Conservation (phyloP, 768 basidiomycete species). For the Phlebiopsis gigantea region DNA sequence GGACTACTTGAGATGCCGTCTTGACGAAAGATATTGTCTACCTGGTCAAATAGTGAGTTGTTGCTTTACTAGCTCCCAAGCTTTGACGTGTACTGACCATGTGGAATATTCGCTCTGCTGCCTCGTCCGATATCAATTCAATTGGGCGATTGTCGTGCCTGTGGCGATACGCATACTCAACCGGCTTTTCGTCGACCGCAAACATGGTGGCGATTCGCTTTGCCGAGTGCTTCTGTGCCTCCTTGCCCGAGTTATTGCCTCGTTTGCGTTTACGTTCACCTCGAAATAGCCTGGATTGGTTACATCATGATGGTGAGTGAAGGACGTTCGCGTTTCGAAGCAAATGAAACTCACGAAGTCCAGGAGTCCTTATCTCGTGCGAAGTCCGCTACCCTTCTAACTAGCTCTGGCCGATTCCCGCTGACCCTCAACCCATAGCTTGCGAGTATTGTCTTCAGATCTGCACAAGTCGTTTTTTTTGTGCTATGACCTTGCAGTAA, state of each 20-base stretch:
- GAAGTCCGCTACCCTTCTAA: conserved; percentile 12
- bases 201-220: conserved; percentile 3
- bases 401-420: conserved; percentile 8
- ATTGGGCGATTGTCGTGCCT: background rate
- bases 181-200: background rate
- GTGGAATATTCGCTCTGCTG: background rate
- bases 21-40: background rate
- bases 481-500: too few species aligned
- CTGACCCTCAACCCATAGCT: conserved; percentile 6
- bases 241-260: background rate
- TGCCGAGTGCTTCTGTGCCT: background rate
- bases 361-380: conserved; percentile 13
- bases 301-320: background rate
- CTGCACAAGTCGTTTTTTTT: conserved; percentile 9
- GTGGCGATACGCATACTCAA: background rate
- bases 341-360: conserved; percentile 13
- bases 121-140: background rate
- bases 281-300: background rate
- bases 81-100: background rate
- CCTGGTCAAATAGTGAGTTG: background rate
- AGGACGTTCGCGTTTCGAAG: too few species aligned
- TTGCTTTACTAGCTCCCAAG: too few species aligned
- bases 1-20: background rate
- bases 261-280: background rate
- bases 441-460: conserved; percentile 8